phyloP scores from a whole-genome alignment of 305 asterid genomes.

The Plantago coronopus region DNA sequence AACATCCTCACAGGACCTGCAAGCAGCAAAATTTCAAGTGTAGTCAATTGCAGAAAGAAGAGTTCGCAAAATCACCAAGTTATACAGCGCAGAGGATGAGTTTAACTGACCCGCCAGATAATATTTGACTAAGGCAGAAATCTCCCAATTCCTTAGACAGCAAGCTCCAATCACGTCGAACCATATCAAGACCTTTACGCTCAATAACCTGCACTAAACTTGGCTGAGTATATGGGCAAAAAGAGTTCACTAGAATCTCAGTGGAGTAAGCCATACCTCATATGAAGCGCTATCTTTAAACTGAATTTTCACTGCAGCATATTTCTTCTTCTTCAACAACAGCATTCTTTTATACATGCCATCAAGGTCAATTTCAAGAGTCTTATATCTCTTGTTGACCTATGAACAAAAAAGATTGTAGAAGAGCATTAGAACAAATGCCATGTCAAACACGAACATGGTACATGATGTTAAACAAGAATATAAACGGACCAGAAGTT shows the following conservation, averaged over 20 bases:
- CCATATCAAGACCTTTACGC: constrained; percentile 98
- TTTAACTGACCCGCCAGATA: constrained; percentile 78
- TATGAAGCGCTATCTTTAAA: constrained; percentile 64
- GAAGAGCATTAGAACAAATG: constrained; percentile 1
- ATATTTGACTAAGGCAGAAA: constrained; percentile 86
- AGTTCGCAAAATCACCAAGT: constrained; percentile 15
- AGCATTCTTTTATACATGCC: constrained; percentile 96
- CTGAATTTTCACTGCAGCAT: constrained; percentile 91
- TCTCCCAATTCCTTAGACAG: constrained; percentile 90
- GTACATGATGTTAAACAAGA: constrained; percentile 16
- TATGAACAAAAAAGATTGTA: constrained; percentile 25
- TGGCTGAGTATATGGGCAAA: constrained; percentile 16
- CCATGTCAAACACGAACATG: constrained; percentile 10
- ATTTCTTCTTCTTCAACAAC: constrained; percentile 95
- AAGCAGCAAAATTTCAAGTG: constrained; percentile 26
- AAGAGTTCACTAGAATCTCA: constrained; percentile 20
- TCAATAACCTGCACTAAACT: constrained; percentile 62
- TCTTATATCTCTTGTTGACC: constrained; percentile 94
- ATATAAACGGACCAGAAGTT: constrained; percentile 13
- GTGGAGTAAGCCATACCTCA: constrained; percentile 51
- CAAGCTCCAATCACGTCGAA: constrained; percentile 99
- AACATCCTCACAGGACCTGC: constrained; percentile 92
- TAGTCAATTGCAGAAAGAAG: constrained; percentile 15
- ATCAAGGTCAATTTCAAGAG: constrained; percentile 97
- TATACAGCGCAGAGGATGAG: constrained; percentile 19